Evolutionary conservation across 2,329 filamentous ascomycete genomes (phyloP).

Genomic region (Fusarium protoensiforme): DNA sequence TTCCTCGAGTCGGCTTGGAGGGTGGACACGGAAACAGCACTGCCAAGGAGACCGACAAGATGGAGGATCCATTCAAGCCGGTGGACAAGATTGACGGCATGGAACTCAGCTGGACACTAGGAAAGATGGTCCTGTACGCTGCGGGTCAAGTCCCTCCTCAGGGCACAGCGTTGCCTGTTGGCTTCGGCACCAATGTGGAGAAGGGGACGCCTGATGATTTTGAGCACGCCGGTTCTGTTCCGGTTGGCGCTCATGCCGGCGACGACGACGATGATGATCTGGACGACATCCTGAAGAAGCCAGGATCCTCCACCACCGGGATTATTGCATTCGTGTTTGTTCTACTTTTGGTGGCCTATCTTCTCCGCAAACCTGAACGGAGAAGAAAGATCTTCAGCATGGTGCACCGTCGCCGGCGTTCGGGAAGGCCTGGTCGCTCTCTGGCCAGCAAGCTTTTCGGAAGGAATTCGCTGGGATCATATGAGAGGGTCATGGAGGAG

Average conservation of each 20-base stretch:
- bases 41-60: constrained; percentile 73
- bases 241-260: constrained; percentile 46
- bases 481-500: constrained; percentile 89
- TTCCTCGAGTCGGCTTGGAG: constrained; percentile 87
- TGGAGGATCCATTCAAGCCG: constrained; percentile 87
- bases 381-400: constrained; percentile 55
- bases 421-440: constrained; percentile 59
- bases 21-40: constrained; percentile 72
- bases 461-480: constrained; percentile 62
- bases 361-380: constrained; percentile 84
- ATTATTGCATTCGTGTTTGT: constrained; percentile 83
- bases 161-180: constrained; percentile 75
- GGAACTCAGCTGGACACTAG: constrained; percentile 97
- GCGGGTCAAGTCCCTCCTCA: constrained; percentile 83
- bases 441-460: constrained; percentile 75
- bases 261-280: constrained; percentile 67
- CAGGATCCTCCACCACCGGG: constrained; percentile 76
- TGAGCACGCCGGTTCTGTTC: constrained; percentile 77
- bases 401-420: constrained; percentile 43
- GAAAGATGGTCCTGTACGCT: constrained; percentile 96
- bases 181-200: constrained; percentile 88
- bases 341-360: constrained; percentile 73
- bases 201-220: constrained; percentile 78
- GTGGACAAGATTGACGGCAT: constrained; percentile 91
- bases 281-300: constrained; percentile 74